Evolutionary conservation across 2,329 filamentous ascomycete genomes (phyloP), one percentile per base, ranked within the genome.

Genomic region (Alternaria alternata): DNA sequence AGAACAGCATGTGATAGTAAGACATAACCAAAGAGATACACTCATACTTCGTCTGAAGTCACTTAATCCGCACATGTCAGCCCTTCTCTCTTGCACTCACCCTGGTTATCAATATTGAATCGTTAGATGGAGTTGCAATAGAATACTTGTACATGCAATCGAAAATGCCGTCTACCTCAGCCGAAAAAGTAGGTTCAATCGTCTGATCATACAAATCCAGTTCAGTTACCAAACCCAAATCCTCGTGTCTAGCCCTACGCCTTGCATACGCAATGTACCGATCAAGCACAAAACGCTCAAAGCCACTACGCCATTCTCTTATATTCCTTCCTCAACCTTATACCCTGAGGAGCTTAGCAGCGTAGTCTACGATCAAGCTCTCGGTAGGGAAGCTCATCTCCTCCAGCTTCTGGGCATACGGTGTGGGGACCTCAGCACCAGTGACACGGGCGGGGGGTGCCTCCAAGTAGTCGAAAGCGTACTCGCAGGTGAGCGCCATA

Each of bases 381-480:
- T 97, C 93, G 70, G 90, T 92, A 51, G 95, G 95, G 90, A 99
- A 99, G 75, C 86, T 86, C 92, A 99, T 91, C 82, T 95, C 89
- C 87, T 99, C 95, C 59, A 99, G 87, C 79, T 92, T 92, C 81
- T 90, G 86, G 60, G 95, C 94, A 79, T 99, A 98, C 38, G 95
- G 95, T 7, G 95, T 99, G 51, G 95, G 95, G 12, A 99, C 95
- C 80, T 99, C 95, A 67, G 95, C 94, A 79, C 95, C 95, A 61
- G 95, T 98, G 75, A 99, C 89, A 81, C 95, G 90, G 81, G 94
- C 91, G 63, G 93, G 95, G 48, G 95, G 95, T 57, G 93, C 93
- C 76, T 97, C 90, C 68, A 99, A 90, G 85, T 96, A 98, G 84
- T 99, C 95, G 78, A 98, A 99, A 66, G 88, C 94, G 81, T 98